phyloP scores from a whole-genome alignment of 495 filamentous ascomycete species.

The Acidomyces sp. region DNA sequence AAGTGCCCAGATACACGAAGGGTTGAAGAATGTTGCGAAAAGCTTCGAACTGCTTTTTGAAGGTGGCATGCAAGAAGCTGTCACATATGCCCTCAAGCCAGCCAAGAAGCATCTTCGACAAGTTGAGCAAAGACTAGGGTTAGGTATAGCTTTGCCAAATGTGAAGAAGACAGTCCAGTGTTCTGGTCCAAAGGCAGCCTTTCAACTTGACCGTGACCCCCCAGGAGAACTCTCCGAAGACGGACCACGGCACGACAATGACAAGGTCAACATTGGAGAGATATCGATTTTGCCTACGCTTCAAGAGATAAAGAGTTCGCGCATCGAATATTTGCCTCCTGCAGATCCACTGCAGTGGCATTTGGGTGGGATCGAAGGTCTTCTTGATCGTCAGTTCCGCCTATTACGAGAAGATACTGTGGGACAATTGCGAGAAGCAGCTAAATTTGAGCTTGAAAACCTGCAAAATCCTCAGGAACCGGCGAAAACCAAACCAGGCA shows the following conservation, averaged over 20 bases:
- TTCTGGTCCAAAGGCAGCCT: too few species aligned
- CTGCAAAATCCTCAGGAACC: constrained; percentile 16
- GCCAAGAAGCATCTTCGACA: too few species aligned
- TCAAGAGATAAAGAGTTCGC: constrained; percentile 42
- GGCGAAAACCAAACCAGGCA: not conserved
- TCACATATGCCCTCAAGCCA: too few species aligned
- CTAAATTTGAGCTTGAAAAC: constrained; percentile 31
- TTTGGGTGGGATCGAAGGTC: constrained; percentile 41
- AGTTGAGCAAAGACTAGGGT: too few species aligned
- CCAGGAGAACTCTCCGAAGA: constrained; percentile 41
- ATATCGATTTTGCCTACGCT: constrained; percentile 52
- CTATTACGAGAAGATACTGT: constrained; percentile 54
- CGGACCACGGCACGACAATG: constrained; percentile 55
- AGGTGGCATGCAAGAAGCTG: too few species aligned
- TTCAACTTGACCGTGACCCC: not conserved
- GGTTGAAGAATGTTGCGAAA: too few species aligned
- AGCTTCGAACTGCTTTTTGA: too few species aligned
- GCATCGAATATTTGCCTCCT: constrained; percentile 47
- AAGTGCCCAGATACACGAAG: too few species aligned
- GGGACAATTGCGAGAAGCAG: constrained; percentile 47
- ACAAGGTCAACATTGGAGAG: constrained; percentile 43
- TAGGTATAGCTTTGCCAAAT: too few species aligned
- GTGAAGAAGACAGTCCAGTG: too few species aligned
- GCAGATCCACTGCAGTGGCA: constrained; percentile 43
- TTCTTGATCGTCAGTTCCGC: constrained; percentile 59